These are phyloP conservation scores for Fragaria iinumae DNA, from an alignment of 306 rosid genomes.

Conservation along the genomic window DNA sequence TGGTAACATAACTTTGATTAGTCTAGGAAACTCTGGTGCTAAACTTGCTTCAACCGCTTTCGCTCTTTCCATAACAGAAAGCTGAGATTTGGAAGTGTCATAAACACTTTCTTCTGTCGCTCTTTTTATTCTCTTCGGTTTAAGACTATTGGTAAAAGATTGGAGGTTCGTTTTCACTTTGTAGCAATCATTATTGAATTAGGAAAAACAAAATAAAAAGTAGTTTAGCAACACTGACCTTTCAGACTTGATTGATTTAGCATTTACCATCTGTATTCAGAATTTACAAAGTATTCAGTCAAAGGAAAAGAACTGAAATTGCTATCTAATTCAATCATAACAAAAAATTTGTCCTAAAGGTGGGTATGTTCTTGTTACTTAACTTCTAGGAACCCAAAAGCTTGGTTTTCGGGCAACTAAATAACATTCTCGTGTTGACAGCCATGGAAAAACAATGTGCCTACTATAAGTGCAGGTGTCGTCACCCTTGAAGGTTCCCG, in stretches of 20 bases:
- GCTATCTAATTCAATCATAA: not conserved
- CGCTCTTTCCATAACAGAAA: slow-evolving; percentile 30
- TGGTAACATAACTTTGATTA: slow-evolving; percentile 39
- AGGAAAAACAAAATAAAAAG: not conserved
- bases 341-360: not conserved
- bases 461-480: not conserved
- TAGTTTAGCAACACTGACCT: not conserved
- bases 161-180: slow-evolving; percentile 6
- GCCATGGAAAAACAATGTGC: not conserved
- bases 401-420: not conserved
- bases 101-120: slow-evolving; percentile 1
- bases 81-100: slow-evolving; percentile 11
- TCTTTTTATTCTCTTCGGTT: slow-evolving; percentile 28
- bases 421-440: not conserved
- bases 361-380: not conserved
- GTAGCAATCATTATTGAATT: not conserved
- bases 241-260: slow-evolving; percentile 5
- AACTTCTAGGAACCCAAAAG: not conserved
- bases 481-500: not conserved
- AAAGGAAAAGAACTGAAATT: not conserved
- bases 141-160: slow-evolving; percentile 8
- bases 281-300: not conserved
- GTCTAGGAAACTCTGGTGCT: slow-evolving; percentile 32
- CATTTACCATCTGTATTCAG: slow-evolving; percentile 19
- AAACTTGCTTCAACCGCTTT: slow-evolving; percentile 35